phyloP scores from a whole-genome alignment of 2,329 filamentous ascomycete genomes.

The Nothopassalora personata region DNA sequence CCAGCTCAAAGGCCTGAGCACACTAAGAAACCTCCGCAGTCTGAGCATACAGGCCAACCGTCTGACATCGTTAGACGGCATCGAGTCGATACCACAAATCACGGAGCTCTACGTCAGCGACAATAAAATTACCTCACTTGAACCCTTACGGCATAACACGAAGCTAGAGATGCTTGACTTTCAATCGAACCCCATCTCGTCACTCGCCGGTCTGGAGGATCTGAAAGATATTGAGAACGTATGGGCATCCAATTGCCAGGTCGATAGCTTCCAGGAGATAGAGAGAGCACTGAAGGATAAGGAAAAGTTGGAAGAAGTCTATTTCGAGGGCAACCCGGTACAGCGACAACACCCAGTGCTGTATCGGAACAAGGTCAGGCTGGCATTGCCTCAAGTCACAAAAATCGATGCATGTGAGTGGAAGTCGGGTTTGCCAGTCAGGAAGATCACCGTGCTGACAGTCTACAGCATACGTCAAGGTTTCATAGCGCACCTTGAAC shows the following conservation, averaged over 20 bases:
- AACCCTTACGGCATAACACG: conserved; percentile 53
- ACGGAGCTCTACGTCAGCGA: conserved; percentile 96
- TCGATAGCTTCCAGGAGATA: conserved; percentile 75
- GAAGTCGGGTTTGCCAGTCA: background rate
- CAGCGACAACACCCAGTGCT: conserved; percentile 73
- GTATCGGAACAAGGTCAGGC: conserved; percentile 87
- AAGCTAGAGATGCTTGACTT: conserved; percentile 78
- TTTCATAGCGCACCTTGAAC: conserved; percentile 5
- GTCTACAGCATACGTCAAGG: conserved; percentile 23
- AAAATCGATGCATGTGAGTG: conserved; percentile 97
- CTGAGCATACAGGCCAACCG: conserved; percentile 95
- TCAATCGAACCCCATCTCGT: conserved; percentile 76
- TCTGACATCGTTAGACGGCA: conserved; percentile 69
- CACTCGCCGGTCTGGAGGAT: conserved; percentile 64
- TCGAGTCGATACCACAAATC: conserved; percentile 67
- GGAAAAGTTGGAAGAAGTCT: conserved; percentile 76
- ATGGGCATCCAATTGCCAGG: conserved; percentile 86
- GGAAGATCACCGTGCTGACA: conserved; percentile 2
- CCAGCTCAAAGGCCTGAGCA: conserved; percentile 69
- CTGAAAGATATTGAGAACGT: conserved; percentile 76
- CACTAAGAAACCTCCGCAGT: conserved; percentile 73
- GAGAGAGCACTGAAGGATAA: conserved; percentile 75
- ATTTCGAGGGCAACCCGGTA: conserved; percentile 91
- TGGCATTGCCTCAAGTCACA: conserved; percentile 79
- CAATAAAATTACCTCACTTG: conserved; percentile 75